Conservation (phyloP, 129 eudicot species). For the Centella asiatica region DNA sequence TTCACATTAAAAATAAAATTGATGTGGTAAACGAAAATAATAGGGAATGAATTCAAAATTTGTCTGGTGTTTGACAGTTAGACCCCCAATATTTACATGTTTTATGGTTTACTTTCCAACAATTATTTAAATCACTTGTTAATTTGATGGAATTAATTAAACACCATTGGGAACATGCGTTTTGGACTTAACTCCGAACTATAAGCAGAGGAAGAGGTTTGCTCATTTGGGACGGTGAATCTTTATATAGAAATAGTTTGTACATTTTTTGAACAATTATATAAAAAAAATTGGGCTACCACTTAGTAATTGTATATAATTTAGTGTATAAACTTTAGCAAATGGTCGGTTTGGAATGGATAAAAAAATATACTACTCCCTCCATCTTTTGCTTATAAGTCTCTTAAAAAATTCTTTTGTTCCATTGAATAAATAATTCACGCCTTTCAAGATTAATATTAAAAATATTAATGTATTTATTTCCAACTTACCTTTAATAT, state of each 20-base stretch:
- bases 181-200: neutral
- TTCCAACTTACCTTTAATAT: no score
- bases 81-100: neutral
- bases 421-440: no score
- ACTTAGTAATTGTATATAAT: no score
- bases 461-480: no score
- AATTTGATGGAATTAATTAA: neutral
- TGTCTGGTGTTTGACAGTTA: no score
- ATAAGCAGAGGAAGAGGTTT: neutral
- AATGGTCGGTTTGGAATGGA: slow-evolving; percentile 8
- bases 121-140: neutral
- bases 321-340: no score
- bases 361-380: neutral
- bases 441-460: no score
- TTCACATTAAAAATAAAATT: neutral
- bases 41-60: neutral
- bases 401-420: no score
- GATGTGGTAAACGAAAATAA: neutral
- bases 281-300: neutral
- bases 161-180: slow-evolving; percentile 3
- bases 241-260: neutral
- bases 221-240: neutral
- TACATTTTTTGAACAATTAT: neutral
- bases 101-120: neutral
- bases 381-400: no score